Conservation (phyloP, 495 filamentous ascomycete species). For the Neurospora sp. region DNA sequence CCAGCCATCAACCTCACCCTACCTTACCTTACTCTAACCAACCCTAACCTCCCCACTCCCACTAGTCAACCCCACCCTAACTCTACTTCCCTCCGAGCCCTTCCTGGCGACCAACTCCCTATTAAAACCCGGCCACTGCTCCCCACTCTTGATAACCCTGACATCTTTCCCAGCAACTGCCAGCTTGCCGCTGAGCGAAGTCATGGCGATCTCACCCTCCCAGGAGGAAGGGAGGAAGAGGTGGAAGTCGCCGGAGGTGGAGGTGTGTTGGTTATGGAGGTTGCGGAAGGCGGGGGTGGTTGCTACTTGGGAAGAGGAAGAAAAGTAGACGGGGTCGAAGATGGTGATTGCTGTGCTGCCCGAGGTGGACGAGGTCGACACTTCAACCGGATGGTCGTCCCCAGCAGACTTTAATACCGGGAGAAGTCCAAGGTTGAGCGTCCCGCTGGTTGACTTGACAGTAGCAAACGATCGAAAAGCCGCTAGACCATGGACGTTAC, state of each 20-base stretch:
- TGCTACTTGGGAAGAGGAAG: neutral
- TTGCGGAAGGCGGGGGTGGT: slow-evolving; percentile 7
- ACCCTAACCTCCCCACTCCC: slow-evolving; percentile 24
- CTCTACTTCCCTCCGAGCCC: slow-evolving; percentile 20
- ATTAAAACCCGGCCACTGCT: slow-evolving; percentile 19
- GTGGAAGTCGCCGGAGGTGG: slow-evolving; percentile 24
- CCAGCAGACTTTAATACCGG: slow-evolving; percentile 20
- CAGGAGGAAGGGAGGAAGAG: slow-evolving; percentile 28
- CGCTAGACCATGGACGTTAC: slow-evolving; percentile 17
- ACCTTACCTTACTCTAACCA: slow-evolving; percentile 7
- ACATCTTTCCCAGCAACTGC: slow-evolving; percentile 23
- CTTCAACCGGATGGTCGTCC: neutral
- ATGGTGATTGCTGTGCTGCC: slow-evolving; percentile 20
- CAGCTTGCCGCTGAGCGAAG: slow-evolving; percentile 20
- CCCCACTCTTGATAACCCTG: slow-evolving; percentile 15
- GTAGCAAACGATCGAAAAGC: slow-evolving; percentile 18
- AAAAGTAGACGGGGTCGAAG: slow-evolving; percentile 26
- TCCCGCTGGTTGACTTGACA: slow-evolving; percentile 20
- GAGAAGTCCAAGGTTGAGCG: slow-evolving; percentile 20
- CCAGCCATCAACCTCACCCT: neutral
- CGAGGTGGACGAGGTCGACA: slow-evolving; percentile 26
- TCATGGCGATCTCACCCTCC: slow-evolving; percentile 27
- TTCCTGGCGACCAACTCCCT: slow-evolving; percentile 26
- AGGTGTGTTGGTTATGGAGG: slow-evolving; percentile 20
- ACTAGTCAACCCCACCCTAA: slow-evolving; percentile 12